Conservation (phyloP, 306 rosid species). For the Cyclanthera cordifolia region DNA sequence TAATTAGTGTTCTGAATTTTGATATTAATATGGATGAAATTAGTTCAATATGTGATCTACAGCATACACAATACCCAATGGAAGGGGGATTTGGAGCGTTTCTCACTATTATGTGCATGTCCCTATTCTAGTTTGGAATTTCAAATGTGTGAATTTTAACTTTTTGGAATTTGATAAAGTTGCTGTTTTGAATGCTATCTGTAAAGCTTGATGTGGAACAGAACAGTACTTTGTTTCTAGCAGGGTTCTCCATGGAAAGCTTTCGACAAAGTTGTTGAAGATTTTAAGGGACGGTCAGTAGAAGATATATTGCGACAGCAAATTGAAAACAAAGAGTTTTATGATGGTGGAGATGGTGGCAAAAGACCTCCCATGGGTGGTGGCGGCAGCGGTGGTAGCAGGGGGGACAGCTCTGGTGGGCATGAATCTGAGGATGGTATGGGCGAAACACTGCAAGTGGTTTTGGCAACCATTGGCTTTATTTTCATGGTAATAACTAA, state of each 20-base stretch:
- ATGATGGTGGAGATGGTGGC: constrained; percentile 38
- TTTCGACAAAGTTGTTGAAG: constrained; percentile 36
- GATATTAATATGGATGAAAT: no score
- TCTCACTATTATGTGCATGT: not conserved
- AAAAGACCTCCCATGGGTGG: constrained; percentile 32
- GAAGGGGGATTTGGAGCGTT: not conserved
- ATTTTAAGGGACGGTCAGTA: constrained; percentile 33
- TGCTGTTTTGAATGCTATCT: not conserved
- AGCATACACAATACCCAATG: not conserved
- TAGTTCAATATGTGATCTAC: no score
- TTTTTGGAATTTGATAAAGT: not conserved
- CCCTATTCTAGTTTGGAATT: not conserved
- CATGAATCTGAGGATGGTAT: constrained; percentile 47
- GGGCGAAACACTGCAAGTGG: constrained; percentile 55
- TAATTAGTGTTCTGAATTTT: no score
- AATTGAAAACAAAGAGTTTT: constrained; percentile 41
- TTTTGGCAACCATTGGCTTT: constrained; percentile 60
- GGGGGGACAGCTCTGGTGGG: constrained; percentile 35
- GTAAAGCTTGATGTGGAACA: not conserved
- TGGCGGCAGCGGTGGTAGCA: constrained; percentile 14
- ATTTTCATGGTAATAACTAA: constrained; percentile 48
- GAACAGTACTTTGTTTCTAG: not conserved
- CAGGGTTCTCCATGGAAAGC: constrained; percentile 42
- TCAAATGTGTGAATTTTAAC: not conserved
- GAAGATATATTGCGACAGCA: constrained; percentile 51